A percentile compares a stretch with the other conserved stretches of the same genome.
These are phyloP conservation scores for Mucor ambiguus DNA, from an alignment of 371 early-diverging fungal genomes.

Conservation along the genomic window DNA sequence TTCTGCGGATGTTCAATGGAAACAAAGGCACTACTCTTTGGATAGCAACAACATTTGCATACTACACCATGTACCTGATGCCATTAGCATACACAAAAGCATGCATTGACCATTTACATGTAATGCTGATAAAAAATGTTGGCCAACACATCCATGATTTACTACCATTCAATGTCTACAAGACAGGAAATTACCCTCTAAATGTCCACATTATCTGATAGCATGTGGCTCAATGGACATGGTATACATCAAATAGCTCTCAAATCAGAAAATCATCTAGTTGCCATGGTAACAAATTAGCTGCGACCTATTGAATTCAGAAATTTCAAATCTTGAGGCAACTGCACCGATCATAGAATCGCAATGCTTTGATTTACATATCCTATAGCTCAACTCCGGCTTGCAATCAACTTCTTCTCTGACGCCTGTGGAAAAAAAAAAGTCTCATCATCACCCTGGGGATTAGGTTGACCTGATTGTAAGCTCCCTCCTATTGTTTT, in stretches of 20 bases:
- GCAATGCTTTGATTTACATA: background rate
- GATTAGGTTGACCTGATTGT: constrained; percentile 5
- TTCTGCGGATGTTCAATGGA: constrained; percentile 2
- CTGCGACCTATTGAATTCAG: background rate
- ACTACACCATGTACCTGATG: background rate
- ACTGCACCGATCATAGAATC: background rate
- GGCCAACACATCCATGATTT: background rate
- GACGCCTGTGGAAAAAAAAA: constrained; percentile 5
- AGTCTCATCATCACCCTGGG: constrained; percentile 6
- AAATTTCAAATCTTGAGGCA: background rate
- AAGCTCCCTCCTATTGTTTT: constrained; percentile 4
- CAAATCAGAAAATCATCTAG: background rate
- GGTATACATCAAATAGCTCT: background rate
- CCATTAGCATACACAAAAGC: background rate
- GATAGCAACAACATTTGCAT: background rate
- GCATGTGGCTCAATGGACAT: background rate
- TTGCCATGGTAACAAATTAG: background rate
- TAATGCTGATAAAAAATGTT: background rate
- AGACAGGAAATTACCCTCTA: background rate
- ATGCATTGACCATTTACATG: background rate
- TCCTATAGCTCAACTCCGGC: background rate
- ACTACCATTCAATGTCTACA: background rate
- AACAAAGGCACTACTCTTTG: background rate
- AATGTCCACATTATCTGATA: background rate
- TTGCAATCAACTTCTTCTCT: background rate